Evolutionary conservation across 2,329 filamentous ascomycete genomes (phyloP), one percentile per base, ranked within the genome.

Genomic region (Microascus cirrosus): DNA sequence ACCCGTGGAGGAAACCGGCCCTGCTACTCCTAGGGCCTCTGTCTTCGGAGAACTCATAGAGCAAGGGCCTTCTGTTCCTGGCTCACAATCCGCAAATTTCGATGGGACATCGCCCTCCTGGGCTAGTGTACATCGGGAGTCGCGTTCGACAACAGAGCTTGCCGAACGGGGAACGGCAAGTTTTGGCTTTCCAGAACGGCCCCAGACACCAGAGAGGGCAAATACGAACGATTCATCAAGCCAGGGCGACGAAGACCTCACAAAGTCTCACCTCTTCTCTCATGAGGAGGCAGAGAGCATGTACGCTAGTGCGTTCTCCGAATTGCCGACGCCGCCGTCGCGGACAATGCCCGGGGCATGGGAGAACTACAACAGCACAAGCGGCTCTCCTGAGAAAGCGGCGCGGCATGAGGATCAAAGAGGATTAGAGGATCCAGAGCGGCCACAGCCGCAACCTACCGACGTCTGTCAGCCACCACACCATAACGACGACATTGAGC

Each of bases 211-310:
- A 3, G 55, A 53, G 32, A 15, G 7, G 15, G 11, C 8, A n/a
- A n/a, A 18, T 36, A n/a, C 45, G 2, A 32, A 48, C 48, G 48
- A 57, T 20, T 25, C 20, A 3, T 36, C 55, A 10, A 63, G 62
- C 24, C 67, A 70, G 35, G 64, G 58, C 50, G 60, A 68, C 13
- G 76, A 82, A 36, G 82, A 85, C 60, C 72, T 88, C 22, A 70
- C 79, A 2, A 74, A 81, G 61, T 93, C 89, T 5, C 85, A 82
- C 48, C 66, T 91, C 1, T 93, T 88, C 65, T 90, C 82, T 39
- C 87, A 90, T 59, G 87, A 90, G 61, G 88, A 93, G 61, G 89
- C 88, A 0, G 85, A 90, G 66, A 94, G 90, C 68, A 89, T 95
- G 85, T 95, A 94, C 64, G 86, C 91, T 84, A 93, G 84, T 61